Base-by-base conservation (phyloP, 257 asterid genomes). In the Solanum dulcamara region DNA sequence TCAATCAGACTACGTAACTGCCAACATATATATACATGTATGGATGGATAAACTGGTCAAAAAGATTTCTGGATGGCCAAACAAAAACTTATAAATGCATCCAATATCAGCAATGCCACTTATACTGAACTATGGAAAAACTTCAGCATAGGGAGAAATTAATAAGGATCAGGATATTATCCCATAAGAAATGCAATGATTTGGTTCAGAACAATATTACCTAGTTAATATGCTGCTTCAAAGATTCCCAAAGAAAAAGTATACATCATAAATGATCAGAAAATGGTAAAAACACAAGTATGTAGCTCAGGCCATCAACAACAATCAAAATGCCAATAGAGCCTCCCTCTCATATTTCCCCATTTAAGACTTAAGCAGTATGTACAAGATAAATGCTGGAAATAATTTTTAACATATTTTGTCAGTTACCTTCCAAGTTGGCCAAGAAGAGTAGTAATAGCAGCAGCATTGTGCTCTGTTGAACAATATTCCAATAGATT, bases 391-490 rank as follows among this genome's bases (percentile, higher is more conserved):
- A 18, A 75, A 46, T 77, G 42, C 57, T 28, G 83, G 28, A 8
- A 46, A 77, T 46, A 17, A 77, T 46, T 77, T n/a, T n/a, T 77
- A 46, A 77, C 9, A 46, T 28, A 26, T 48, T 75, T 46, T 17
- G 62, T 17, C n/a, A 28, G 38, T 57, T 92, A 96, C 99, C 98
- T 96, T 84, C 98, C 99, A 83, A 96, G 92, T 89, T 94, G 97
- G 80, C 97, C 97, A 70, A 95, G 92, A 85, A 94, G 96, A 83
- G 91, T 55, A 85, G 90, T 14, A 74, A 91, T 77, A 81, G 96
- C 97, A 82, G 90, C 89, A 83, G 92, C 90, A 44, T 88, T 85
- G 64, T 88, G 81, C 85, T 91, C 96, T 85, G 84, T 55, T 32
- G 84, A 85, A 88, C 81, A 87, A 9, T 93, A 87, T 81, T 93